Conservation (phyloP, 2,329 filamentous ascomycete species). For the Phialocephala subalpina region DNA sequence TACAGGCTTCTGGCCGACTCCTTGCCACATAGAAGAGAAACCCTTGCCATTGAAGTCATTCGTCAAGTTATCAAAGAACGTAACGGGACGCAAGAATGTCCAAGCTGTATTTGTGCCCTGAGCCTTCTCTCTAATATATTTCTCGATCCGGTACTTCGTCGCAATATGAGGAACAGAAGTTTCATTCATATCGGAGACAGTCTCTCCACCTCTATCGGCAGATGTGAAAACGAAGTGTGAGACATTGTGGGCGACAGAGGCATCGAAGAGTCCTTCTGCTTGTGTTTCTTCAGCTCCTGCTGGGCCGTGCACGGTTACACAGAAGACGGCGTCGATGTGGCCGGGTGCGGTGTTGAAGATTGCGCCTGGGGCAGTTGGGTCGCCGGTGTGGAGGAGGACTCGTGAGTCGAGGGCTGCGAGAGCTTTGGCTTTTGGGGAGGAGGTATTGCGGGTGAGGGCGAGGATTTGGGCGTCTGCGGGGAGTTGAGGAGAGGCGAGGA, state of each 20-base stretch:
- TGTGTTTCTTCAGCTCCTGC: conserved; percentile 56
- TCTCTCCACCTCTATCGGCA: conserved; percentile 67
- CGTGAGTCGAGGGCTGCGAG: conserved; percentile 50
- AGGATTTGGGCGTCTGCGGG: conserved; percentile 26
- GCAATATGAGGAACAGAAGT: conserved; percentile 69
- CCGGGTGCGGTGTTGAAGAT: conserved; percentile 55
- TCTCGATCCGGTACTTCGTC: conserved; percentile 68
- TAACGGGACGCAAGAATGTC: conserved; percentile 63
- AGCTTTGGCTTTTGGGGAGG: conserved; percentile 57
- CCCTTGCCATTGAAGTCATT: conserved; percentile 37
- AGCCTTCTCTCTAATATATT: conserved; percentile 56
- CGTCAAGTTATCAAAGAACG: conserved; percentile 60
- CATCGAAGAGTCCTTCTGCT: conserved; percentile 65
- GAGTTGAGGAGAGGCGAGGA: conserved; percentile 45
- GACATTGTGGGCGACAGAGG: conserved; percentile 61
- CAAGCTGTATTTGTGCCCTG: conserved; percentile 54
- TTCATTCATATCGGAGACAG: conserved; percentile 56
- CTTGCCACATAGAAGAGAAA: conserved; percentile 38
- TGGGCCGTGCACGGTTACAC: conserved; percentile 48
- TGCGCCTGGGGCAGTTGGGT: conserved; percentile 54
- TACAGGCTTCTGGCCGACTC: conserved; percentile 43
- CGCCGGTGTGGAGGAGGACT: conserved; percentile 60
- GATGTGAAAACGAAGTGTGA: conserved; percentile 69
- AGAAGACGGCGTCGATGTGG: conserved; percentile 62
- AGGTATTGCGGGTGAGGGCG: conserved; percentile 65